phyloP scores from a whole-genome alignment of 345 rosid genomes.

The Pistacia integerrima region DNA sequence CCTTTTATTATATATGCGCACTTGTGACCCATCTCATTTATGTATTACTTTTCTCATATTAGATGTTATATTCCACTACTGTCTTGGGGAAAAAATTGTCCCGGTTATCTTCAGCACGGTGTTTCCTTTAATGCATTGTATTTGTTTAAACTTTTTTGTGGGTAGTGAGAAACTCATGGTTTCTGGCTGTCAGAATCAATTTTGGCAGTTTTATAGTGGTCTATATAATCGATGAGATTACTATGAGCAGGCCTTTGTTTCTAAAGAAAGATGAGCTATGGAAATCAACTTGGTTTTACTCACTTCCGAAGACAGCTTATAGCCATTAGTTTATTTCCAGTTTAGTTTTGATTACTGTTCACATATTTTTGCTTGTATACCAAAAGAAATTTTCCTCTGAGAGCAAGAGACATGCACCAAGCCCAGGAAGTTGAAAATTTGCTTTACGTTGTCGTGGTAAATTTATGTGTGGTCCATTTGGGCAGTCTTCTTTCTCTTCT shows the following conservation, averaged over 20 bases:
- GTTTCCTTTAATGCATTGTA: background rate
- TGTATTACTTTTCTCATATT: background rate
- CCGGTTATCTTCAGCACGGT: background rate
- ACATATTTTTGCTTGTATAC: background rate
- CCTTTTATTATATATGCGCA: background rate
- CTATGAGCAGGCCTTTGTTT: background rate
- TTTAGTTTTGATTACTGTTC: background rate
- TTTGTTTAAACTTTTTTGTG: conserved; percentile 4
- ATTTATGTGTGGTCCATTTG: too few relatives aligned
- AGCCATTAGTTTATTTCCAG: background rate
- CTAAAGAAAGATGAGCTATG: background rate
- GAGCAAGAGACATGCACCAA: background rate
- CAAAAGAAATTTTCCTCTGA: background rate
- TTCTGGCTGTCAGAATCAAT: background rate
- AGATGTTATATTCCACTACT: background rate
- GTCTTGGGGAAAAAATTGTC: background rate
- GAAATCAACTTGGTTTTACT: background rate
- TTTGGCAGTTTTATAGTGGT: background rate
- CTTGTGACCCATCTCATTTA: too few relatives aligned
- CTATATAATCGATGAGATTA: background rate
- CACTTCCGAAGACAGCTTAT: too few relatives aligned
- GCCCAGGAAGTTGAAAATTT: background rate
- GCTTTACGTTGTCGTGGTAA: background rate
- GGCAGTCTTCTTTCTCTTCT: too few relatives aligned
- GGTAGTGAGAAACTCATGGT: background rate